phyloP scores from a whole-genome alignment of 192 early-diverging fungal species.

The Cladochytrium replicatum region DNA sequence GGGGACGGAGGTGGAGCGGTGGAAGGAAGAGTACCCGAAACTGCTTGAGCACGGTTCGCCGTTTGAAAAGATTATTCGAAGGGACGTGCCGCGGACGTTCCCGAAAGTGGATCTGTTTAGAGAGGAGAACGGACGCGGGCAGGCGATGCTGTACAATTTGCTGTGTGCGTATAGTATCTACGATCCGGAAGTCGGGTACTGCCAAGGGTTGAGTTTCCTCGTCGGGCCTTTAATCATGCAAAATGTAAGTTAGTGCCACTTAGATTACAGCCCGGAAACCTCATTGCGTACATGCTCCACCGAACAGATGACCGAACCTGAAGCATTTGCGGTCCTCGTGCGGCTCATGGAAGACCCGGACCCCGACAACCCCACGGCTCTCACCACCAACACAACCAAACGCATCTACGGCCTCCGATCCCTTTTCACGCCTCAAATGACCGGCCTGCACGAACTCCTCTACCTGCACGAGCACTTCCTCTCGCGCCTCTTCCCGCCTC shows the following conservation, averaged over 20 bases:
- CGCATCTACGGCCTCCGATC: conserved; percentile 63
- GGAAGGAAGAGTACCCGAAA: conserved; percentile 58
- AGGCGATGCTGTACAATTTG: conserved; percentile 74
- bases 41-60: conserved; percentile 55
- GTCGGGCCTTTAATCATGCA: conserved; percentile 74
- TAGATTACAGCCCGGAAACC: neutral
- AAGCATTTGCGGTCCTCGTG: conserved; percentile 84
- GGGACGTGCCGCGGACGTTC: conserved; percentile 83
- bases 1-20: conserved; percentile 55
- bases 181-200: conserved; percentile 89
- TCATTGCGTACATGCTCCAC: neutral
- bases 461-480: conserved; percentile 79
- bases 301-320: conserved; percentile 74
- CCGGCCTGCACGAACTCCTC: conserved; percentile 69
- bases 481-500: conserved; percentile 63
- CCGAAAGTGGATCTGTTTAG: conserved; percentile 74
- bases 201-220: conserved; percentile 85
- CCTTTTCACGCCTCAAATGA: conserved; percentile 81
- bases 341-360: conserved; percentile 62
- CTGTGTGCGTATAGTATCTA: conserved; percentile 84
- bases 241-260: conserved; percentile 46
- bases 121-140: conserved; percentile 67
- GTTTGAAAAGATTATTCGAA: conserved; percentile 62
- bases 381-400: conserved; percentile 4
- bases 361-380: too few species aligned